Conservation (phyloP, 2,329 filamentous ascomycete species). For the Verticillium nonalfalfae region DNA sequence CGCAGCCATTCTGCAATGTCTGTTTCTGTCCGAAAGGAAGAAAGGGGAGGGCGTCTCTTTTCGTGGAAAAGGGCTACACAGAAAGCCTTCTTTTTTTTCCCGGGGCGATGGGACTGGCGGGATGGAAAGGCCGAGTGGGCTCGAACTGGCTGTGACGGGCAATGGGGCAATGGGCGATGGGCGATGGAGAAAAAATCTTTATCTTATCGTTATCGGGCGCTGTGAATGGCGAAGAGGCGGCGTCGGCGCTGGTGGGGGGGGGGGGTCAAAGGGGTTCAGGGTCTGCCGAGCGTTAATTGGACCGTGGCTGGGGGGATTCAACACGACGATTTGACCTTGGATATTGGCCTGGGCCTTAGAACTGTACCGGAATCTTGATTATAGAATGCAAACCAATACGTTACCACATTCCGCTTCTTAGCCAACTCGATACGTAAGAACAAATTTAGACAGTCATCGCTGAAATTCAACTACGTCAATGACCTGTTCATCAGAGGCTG, state of each 20-base stretch:
- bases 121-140: background rate
- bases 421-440: too few species aligned
- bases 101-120: background rate
- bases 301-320: background rate
- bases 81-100: background rate
- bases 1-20: background rate
- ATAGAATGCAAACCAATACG: too few species aligned
- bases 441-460: too few species aligned
- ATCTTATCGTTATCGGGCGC: conserved; percentile 23
- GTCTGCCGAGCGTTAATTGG: background rate
- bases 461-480: too few species aligned
- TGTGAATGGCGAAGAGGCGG: background rate
- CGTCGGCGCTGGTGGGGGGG: background rate
- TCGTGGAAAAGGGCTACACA: background rate
- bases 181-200: conserved; percentile 7
- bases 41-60: background rate
- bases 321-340: background rate
- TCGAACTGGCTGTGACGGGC: background rate
- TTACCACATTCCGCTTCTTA: too few species aligned
- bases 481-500: too few species aligned
- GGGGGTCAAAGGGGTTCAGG: background rate
- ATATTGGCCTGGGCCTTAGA: background rate
- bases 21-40: background rate
- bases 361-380: too few species aligned
- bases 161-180: background rate